Percentiles rank a stretch among this genome's conserved stretches.
Conservation (phyloP, 2,329 filamentous ascomycete genomes). For the Penicillium carneum region DNA sequence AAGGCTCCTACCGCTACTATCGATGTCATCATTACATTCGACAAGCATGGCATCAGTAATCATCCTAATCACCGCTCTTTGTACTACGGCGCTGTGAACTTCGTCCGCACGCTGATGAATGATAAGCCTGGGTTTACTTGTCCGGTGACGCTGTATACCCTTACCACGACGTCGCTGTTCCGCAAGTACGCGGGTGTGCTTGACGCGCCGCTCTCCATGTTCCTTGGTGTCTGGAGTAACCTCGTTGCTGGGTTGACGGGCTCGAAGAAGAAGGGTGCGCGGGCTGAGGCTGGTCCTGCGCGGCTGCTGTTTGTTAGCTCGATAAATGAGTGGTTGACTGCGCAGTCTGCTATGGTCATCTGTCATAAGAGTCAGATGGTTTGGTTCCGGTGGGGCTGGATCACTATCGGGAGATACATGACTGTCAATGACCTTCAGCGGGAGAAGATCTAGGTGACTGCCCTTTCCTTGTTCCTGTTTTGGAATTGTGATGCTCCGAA, state of each 20-base stretch:
- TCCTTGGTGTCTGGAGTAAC: conserved; percentile 59
- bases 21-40: conserved; percentile 89
- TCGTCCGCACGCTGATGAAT: conserved; percentile 71
- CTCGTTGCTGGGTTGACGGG: conserved; percentile 25
- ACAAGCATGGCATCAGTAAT: conserved; percentile 77
- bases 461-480: background rate
- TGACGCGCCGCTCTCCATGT: conserved; percentile 76
- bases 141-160: conserved; percentile 84
- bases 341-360: conserved; percentile 84
- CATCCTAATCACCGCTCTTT: conserved; percentile 95
- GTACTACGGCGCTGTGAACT: conserved; percentile 78
- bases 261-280: conserved; percentile 14
- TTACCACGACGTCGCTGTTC: conserved; percentile 73
- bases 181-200: conserved; percentile 84
- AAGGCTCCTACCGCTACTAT: conserved; percentile 64
- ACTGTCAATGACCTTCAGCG: conserved; percentile 83
- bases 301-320: conserved; percentile 75
- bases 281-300: conserved; percentile 46
- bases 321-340: conserved; percentile 68
- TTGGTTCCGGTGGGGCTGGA: conserved; percentile 98
- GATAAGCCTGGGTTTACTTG: conserved; percentile 69
- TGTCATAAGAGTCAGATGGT: conserved; percentile 96
- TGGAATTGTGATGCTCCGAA: background rate
- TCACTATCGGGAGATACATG: conserved; percentile 91
- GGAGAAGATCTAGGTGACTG: conserved; percentile 56